A percentile compares a stretch with the other conserved stretches of the same genome.
Evolutionary conservation across 2,329 filamentous ascomycete species (phyloP).

Genomic region (Trichophyton benhamiae): DNA sequence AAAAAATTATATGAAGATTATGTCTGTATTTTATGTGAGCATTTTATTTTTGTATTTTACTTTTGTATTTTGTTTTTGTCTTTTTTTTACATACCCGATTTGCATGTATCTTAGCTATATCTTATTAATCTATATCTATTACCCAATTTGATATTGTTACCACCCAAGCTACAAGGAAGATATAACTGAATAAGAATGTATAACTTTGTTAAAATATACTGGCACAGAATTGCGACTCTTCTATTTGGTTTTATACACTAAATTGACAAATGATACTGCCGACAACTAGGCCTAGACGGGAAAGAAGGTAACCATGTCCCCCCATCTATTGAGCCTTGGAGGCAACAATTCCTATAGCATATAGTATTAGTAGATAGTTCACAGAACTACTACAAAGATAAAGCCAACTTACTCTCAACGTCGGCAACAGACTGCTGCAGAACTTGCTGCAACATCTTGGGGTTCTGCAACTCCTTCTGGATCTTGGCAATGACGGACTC

Average conservation of each 20-base stretch:
- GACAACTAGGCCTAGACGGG: slow-evolving; percentile 5
- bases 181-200: not conserved
- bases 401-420: slow-evolving; percentile 66
- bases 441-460: slow-evolving; percentile 93
- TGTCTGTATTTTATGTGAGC: not conserved
- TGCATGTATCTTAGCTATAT: not conserved
- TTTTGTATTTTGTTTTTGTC: not conserved
- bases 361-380: slow-evolving; percentile 12
- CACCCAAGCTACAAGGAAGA: too few relatives aligned
- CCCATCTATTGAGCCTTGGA: slow-evolving; percentile 13
- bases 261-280: slow-evolving; percentile 7
- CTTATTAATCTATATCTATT: too few relatives aligned
- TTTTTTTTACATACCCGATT: not conserved
- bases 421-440: slow-evolving; percentile 92
- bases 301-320: not conserved
- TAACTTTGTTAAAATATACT: not conserved
- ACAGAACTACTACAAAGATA: not conserved
- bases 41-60: not conserved
- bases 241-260: slow-evolving; percentile 13
- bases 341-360: slow-evolving; percentile 12
- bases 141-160: not conserved
- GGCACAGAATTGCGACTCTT: slow-evolving; percentile 4
- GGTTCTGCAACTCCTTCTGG: slow-evolving; percentile 96
- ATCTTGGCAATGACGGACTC: slow-evolving; percentile 92
- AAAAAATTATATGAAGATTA: not conserved